Conservation (phyloP, 2,329 filamentous ascomycete species). For the Amphichorda felina region DNA sequence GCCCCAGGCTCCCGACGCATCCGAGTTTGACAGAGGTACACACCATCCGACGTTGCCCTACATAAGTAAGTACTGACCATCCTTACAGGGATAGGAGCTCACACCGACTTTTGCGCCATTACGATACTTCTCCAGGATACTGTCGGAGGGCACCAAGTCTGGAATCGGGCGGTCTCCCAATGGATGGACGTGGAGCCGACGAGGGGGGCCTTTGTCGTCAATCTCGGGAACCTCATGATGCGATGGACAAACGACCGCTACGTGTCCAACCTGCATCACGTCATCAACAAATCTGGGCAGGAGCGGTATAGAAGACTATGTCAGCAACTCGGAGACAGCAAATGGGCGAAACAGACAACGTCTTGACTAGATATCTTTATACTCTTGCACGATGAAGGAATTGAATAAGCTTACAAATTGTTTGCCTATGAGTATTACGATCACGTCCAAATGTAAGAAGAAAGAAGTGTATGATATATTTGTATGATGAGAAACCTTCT, state of each 20-base stretch:
- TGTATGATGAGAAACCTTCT: too few relatives aligned
- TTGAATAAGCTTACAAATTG: too few relatives aligned
- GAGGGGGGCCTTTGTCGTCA: constrained; percentile 35
- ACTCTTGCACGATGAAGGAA: too few relatives aligned
- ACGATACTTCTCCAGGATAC: constrained; percentile 42
- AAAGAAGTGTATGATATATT: too few relatives aligned
- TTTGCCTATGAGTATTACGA: too few relatives aligned
- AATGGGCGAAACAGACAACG: too few relatives aligned
- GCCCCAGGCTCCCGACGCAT: constrained; percentile 20
- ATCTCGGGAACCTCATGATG: constrained; percentile 35
- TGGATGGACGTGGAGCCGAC: constrained; percentile 23
- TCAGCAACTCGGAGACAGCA: too few relatives aligned
- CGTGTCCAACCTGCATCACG: constrained; percentile 40
- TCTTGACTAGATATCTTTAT: too few relatives aligned
- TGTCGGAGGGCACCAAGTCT: constrained; percentile 37
- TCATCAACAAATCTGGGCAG: constrained; percentile 36
- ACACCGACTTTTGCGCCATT: constrained; percentile 44
- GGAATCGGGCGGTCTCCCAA: constrained; percentile 18
- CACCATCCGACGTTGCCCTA: too few relatives aligned
- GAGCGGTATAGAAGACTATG: too few relatives aligned
- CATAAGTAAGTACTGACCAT: too few relatives aligned
- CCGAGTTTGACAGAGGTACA: constrained; percentile 19
- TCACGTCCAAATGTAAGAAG: too few relatives aligned
- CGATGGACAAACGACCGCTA: constrained; percentile 39
- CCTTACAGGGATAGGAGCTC: constrained; percentile 35